Evolutionary conservation across 768 basidiomycete species (phyloP).

Genomic region (Phaffia tasmanica): DNA sequence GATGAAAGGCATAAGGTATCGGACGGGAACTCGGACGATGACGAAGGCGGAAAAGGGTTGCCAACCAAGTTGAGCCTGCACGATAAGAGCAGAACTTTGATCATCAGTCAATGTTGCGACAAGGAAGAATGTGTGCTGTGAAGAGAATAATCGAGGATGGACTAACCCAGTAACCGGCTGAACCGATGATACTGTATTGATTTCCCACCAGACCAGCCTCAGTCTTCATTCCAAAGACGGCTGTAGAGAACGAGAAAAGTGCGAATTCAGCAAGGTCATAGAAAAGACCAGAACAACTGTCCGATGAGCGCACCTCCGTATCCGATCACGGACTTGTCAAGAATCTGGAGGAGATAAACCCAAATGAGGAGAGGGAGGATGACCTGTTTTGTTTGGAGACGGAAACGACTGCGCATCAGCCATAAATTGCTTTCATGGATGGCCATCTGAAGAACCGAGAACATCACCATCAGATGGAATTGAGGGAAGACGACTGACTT

Average conservation of each 20-base stretch:
- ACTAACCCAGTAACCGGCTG: constrained; percentile 29
- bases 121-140: not conserved
- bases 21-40: constrained; percentile 32
- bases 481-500: not conserved
- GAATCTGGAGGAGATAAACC: constrained; percentile 37
- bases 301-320: constrained; percentile 1
- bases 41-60: constrained; percentile 32
- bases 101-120: not conserved
- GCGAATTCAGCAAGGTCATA: constrained; percentile 7
- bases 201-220: constrained; percentile 26
- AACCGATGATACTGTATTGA: constrained; percentile 27
- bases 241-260: constrained; percentile 30
- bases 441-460: no score
- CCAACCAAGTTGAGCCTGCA: constrained; percentile 26
- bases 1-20: constrained; percentile 26
- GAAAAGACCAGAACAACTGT: not conserved
- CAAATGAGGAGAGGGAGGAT: constrained; percentile 27
- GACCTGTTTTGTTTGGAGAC: not conserved
- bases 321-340: constrained; percentile 18
- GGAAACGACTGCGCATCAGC: no score
- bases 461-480: constrained; percentile 2
- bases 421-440: no score
- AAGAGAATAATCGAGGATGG: not conserved
- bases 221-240: constrained; percentile 30
- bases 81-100: not conserved